phyloP scores from a whole-genome alignment of 2,329 filamentous ascomycete species.

The Cadophora malorum region DNA sequence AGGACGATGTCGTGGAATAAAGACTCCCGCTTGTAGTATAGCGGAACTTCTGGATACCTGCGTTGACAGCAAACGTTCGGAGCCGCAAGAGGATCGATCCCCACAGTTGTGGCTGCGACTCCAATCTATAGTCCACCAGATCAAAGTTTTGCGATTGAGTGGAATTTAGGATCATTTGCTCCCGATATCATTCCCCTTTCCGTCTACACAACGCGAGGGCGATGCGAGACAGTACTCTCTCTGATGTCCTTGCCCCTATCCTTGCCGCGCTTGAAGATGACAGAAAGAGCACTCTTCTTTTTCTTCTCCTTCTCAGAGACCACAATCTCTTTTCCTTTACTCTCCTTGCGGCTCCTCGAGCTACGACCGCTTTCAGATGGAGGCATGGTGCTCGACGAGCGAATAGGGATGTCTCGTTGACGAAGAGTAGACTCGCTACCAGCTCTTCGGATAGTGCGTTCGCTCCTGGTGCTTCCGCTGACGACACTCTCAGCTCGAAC shows the following conservation, averaged over 20 bases:
- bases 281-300: constrained; percentile 31
- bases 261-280: constrained; percentile 33
- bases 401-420: constrained; percentile 20
- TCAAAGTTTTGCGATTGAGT: background rate
- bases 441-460: constrained; percentile 39
- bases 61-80: background rate
- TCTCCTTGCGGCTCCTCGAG: constrained; percentile 36
- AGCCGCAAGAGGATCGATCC: background rate
- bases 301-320: constrained; percentile 39
- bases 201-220: constrained; percentile 21
- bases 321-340: constrained; percentile 43
- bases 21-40: background rate
- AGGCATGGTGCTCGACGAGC: constrained; percentile 32
- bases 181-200: background rate
- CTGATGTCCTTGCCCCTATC: constrained; percentile 43
- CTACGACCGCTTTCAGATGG: constrained; percentile 35
- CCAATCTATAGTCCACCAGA: background rate
- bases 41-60: background rate
- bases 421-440: constrained; percentile 39
- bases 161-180: background rate
- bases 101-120: background rate
- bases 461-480: constrained; percentile 29
- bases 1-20: background rate
- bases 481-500: constrained; percentile 30
- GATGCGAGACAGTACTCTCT: constrained; percentile 25